phyloP scores from a whole-genome alignment of 2,329 filamentous ascomycete species.

The Aspergillaceae sp. region DNA sequence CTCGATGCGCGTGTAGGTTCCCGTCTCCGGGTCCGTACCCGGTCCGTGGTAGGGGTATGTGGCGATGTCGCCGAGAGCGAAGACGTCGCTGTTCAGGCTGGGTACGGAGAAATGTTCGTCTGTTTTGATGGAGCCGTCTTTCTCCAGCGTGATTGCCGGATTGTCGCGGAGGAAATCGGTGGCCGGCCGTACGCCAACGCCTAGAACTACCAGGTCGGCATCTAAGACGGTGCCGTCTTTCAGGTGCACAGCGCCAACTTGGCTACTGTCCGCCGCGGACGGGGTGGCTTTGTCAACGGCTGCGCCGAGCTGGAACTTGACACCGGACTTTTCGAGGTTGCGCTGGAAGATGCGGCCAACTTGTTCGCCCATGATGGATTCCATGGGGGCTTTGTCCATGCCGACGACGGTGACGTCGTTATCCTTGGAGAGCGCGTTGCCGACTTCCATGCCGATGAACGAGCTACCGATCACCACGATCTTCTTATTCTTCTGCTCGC shows the following conservation, averaged over 20 bases:
- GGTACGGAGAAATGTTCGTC: slow-evolving; percentile 71
- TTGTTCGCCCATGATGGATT: slow-evolving; percentile 72
- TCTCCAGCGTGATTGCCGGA: slow-evolving; percentile 58
- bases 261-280: slow-evolving; percentile 56
- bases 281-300: slow-evolving; percentile 75
- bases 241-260: slow-evolving; percentile 71
- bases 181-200: slow-evolving; percentile 77
- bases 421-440: slow-evolving; percentile 67
- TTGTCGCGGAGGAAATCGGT: slow-evolving; percentile 76
- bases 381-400: slow-evolving; percentile 76
- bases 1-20: slow-evolving; percentile 71
- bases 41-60: slow-evolving; percentile 91
- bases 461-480: slow-evolving; percentile 86
- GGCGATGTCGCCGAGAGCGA: slow-evolving; percentile 89
- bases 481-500: slow-evolving; percentile 69
- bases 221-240: slow-evolving; percentile 78
- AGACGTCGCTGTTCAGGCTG: slow-evolving; percentile 67
- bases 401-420: slow-evolving; percentile 82
- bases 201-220: slow-evolving; percentile 84
- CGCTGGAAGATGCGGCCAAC: slow-evolving; percentile 75
- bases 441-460: slow-evolving; percentile 98
- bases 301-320: slow-evolving; percentile 79
- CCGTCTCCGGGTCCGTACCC: slow-evolving; percentile 53
- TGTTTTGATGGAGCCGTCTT: slow-evolving; percentile 77
- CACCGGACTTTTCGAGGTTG: slow-evolving; percentile 71